A percentile compares a stretch with the other conserved stretches of the same genome.
Evolutionary conservation across 441 rosid species (phyloP).

Genomic region (Heliophila coronopifolia): DNA sequence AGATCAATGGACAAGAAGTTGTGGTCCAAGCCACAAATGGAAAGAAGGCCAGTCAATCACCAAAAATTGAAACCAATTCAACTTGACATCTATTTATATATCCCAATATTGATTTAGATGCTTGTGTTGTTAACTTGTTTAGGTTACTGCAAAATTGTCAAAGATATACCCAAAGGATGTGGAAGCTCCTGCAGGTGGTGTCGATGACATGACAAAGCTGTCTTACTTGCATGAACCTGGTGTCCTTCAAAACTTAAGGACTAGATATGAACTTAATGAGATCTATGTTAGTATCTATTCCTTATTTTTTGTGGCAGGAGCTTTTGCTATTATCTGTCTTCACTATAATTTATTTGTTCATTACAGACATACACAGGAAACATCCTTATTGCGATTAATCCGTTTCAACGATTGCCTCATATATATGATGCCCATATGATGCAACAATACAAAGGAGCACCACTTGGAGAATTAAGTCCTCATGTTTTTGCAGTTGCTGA

Average conservation of each 20-base stretch:
- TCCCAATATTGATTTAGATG: background rate
- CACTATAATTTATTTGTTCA: background rate
- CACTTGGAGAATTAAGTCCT: slow-evolving; percentile 79
- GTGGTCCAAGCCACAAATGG: slow-evolving; percentile 45
- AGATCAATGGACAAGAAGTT: slow-evolving; percentile 57
- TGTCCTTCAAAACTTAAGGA: slow-evolving; percentile 74
- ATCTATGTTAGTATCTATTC: slow-evolving; percentile 57
- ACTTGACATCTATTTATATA: background rate
- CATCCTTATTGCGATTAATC: slow-evolving; percentile 81
- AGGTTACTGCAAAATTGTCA: slow-evolving; percentile 64
- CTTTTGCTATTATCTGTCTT: background rate
- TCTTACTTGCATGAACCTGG: slow-evolving; percentile 98
- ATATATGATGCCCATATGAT: slow-evolving; percentile 81
- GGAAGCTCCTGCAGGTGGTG: slow-evolving; percentile 98
- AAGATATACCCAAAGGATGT: slow-evolving; percentile 79
- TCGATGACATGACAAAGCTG: slow-evolving; percentile 97
- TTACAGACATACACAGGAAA: slow-evolving; percentile 84
- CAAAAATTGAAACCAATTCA: background rate
- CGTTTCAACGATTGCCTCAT: slow-evolving; percentile 90
- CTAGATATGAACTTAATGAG: slow-evolving; percentile 90
- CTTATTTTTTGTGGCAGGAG: background rate
- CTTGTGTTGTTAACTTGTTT: background rate
- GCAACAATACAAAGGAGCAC: slow-evolving; percentile 93
- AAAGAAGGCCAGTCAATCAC: slow-evolving; percentile 44
- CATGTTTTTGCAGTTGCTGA: slow-evolving; percentile 89